Evolutionary conservation across 805 yeast species (phyloP).

Genomic region (Metschnikowia santaceciliae): DNA sequence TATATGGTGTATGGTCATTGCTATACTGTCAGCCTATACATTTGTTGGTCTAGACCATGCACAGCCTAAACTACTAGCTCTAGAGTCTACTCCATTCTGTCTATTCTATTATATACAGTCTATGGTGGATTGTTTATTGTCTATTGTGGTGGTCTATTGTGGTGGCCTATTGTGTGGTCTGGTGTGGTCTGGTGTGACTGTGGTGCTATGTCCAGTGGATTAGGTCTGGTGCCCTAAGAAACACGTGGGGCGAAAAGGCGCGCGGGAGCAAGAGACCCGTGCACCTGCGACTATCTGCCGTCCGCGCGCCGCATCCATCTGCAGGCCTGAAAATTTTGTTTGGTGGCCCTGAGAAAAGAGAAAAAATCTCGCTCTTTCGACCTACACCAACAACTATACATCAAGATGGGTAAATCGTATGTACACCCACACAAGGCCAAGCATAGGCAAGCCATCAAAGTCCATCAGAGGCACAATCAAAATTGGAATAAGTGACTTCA

Average conservation of each 20-base stretch:
- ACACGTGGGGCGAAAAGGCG: background rate
- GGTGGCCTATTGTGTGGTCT: too few species aligned
- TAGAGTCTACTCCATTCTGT: too few species aligned
- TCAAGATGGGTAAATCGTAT: constrained; percentile 32
- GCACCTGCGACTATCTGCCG: constrained; percentile 1
- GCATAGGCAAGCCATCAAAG: background rate
- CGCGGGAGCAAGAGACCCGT: background rate
- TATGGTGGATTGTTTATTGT: too few species aligned
- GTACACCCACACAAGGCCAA: constrained; percentile 6
- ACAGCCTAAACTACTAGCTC: too few species aligned
- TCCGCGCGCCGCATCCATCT: constrained; percentile 6
- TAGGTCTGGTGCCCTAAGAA: constrained; percentile 1
- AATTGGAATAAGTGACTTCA: too few species aligned
- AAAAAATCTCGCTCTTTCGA: constrained; percentile 2
- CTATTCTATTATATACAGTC: too few species aligned
- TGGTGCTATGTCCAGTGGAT: background rate
- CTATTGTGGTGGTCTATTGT: too few species aligned
- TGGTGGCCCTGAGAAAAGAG: constrained; percentile 11
- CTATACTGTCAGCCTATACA: too few species aligned
- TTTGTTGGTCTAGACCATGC: too few species aligned
- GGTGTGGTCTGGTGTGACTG: too few species aligned
- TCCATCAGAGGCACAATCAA: background rate
- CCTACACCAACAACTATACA: constrained; percentile 14
- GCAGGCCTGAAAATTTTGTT: constrained; percentile 20
- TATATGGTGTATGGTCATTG: too few species aligned